Evolutionary conservation across 164 flowering plant species (phyloP), one percentile per base, ranked within the genome.

Genomic region (Vitis amurensis): DNA sequence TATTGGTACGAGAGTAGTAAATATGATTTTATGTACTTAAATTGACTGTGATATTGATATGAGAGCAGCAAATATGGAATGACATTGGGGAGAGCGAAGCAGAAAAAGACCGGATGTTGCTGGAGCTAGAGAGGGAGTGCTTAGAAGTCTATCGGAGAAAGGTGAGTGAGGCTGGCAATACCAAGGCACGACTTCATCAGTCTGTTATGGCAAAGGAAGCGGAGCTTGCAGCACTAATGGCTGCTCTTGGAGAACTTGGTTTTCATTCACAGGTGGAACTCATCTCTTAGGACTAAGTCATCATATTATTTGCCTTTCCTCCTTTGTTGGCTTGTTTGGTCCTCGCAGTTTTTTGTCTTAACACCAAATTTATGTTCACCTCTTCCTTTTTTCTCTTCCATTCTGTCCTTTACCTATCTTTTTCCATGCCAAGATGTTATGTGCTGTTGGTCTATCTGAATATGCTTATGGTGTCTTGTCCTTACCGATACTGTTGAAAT

Each of bases 41-140:
- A 50, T 68, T 59, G 68, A 3, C 51, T 63, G 64, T 48, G 17
- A 59, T 66, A 11, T 64, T 56, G 11, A 37, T 73, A 3, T 71
- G 72, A 67, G 72, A 61, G 74, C 92, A 94, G 98, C 83, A 88
- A 81, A 81, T 89, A 81, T 94, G 98, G 98, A 77, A 62, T 68
- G 98, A 92, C 59, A 94, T 94, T 47, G 97, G 98, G 16, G 98
- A 92, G 81, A 89, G 79, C 61, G 89, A 94, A 73, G 83, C 80
- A 1, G 97, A 94, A 11, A 89, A 90, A 78, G 92, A 90, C 73
- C 80, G 87, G 0, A 92, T 89, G 93, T 75, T 90, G 53, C 52
- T 84, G 76, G 97, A 94, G 66, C 77, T 94, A 70, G 98, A 92
- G 80, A 85, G 81, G 77, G 97, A 94, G 69, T 94, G 97, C 74